Percentiles rank a stretch among this genome's conserved stretches.
phyloP scores from a whole-genome alignment of 1,284 basidiomycete genomes.

The Pyrrhoderma lamaoense region DNA sequence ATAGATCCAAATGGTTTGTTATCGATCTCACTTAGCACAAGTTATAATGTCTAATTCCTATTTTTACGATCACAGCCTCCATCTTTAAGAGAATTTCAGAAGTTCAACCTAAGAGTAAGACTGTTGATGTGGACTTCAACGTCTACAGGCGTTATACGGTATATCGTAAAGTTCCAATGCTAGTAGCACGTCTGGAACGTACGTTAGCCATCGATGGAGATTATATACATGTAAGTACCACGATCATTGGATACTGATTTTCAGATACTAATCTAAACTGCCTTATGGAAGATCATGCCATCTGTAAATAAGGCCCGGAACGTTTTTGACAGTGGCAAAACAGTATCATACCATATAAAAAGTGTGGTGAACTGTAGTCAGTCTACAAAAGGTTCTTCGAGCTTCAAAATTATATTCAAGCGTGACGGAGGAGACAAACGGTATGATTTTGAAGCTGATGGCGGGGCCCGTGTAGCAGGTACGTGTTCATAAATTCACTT shows the following conservation, averaged over 20 bases:
- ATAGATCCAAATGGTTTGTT: constrained; percentile 85
- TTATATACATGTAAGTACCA: constrained; percentile 78
- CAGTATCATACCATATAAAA: constrained; percentile 88
- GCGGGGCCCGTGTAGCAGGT: constrained; percentile 70
- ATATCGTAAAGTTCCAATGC: constrained; percentile 91
- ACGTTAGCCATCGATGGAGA: constrained; percentile 92
- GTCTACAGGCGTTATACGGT: constrained; percentile 92
- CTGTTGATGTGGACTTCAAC: constrained; percentile 43
- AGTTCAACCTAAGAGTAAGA: constrained; percentile 52
- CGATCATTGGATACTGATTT: neutral
- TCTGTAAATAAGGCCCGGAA: constrained; percentile 73
- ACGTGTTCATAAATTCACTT: constrained; percentile 27
- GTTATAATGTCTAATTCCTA: too few relatives aligned
- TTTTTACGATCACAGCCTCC: constrained; percentile 50
- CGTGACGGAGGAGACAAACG: constrained; percentile 76
- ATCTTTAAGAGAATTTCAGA: constrained; percentile 86
- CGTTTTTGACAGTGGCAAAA: constrained; percentile 84
- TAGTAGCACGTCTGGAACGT: constrained; percentile 85
- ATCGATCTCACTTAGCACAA: neutral
- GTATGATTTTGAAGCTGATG: constrained; percentile 96
- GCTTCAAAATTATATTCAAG: constrained; percentile 80
- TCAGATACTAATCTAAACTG: neutral
- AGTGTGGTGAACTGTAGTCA: constrained; percentile 81
- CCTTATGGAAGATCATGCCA: constrained; percentile 71
- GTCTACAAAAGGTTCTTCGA: constrained; percentile 70